A percentile compares a stretch with the other conserved stretches of the same genome.
phyloP scores from a whole-genome alignment of 495 filamentous ascomycete species.

The Tuber umbilicatum region DNA sequence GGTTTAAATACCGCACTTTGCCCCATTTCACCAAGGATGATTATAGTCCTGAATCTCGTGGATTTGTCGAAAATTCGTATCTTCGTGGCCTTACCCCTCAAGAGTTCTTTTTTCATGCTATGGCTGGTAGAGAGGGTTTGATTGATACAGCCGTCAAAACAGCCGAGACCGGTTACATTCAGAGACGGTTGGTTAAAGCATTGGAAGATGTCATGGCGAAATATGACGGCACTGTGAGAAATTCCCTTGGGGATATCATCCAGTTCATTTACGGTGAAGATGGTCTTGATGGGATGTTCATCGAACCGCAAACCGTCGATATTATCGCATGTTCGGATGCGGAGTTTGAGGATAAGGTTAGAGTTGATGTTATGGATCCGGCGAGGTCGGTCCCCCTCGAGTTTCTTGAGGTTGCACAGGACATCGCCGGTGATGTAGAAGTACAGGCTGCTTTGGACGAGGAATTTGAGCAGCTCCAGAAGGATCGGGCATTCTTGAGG shows the following conservation, averaged over 20 bases:
- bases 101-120: conserved; percentile 99
- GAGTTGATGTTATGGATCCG: conserved; percentile 89
- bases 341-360: conserved; percentile 70
- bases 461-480: conserved; percentile 72
- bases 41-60: conserved; percentile 91
- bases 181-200: conserved; percentile 95
- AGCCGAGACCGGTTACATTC: conserved; percentile 97
- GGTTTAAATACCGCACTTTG: conserved; percentile 95
- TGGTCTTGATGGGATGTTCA: conserved; percentile 80
- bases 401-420: conserved; percentile 74
- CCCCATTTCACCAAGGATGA: conserved; percentile 99
- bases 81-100: conserved; percentile 89
- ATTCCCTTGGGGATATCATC: conserved; percentile 92
- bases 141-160: conserved; percentile 99
- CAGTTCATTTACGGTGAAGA: conserved; percentile 98
- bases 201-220: conserved; percentile 96
- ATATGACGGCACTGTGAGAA: conserved; percentile 95
- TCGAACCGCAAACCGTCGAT: conserved; percentile 86
- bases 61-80: conserved; percentile 99
- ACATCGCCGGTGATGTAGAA: conserved; percentile 76
- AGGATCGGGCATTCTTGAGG: conserved; percentile 70
- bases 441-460: conserved; percentile 79
- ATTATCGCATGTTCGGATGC: conserved; percentile 67
- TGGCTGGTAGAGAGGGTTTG: conserved; percentile 99
- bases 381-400: conserved; percentile 57